These are phyloP conservation scores for Tolypocladium ophioglossoides DNA, from an alignment of 2,329 filamentous ascomycete species.

Conservation along the genomic window DNA sequence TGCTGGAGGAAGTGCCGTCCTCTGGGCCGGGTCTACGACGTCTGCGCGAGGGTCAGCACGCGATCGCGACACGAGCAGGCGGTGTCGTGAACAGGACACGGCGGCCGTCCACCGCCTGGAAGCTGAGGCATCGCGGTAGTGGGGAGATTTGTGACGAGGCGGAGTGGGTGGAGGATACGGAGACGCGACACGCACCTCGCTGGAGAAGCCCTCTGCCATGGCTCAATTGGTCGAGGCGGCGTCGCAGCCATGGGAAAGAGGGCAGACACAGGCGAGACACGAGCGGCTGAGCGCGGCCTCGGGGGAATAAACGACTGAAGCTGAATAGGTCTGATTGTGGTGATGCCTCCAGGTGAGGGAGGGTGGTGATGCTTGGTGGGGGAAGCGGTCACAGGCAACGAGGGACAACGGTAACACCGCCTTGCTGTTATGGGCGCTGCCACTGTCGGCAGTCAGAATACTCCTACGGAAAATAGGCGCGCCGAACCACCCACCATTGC, in stretches of 20 bases:
- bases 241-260: slow-evolving; percentile 30
- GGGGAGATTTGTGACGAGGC: not conserved
- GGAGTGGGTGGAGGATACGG: not conserved
- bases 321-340: not conserved
- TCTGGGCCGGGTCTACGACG: slow-evolving; percentile 31
- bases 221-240: slow-evolving; percentile 31
- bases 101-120: not conserved
- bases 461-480: not conserved
- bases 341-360: not conserved
- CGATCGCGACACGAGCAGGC: slow-evolving; percentile 1
- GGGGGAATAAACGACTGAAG: not conserved
- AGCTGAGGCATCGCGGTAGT: not conserved
- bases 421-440: too few species aligned
- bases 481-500: not conserved
- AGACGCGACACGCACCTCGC: slow-evolving; percentile 28
- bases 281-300: not conserved
- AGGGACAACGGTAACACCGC: too few species aligned
- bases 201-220: slow-evolving; percentile 36
- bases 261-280: not conserved
- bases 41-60: slow-evolving; percentile 18
- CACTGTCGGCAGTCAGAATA: too few species aligned
- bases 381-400: not conserved
- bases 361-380: not conserved
- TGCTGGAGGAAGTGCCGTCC: slow-evolving; percentile 16
- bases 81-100: not conserved